Evolutionary conservation across 1,284 basidiomycete species (phyloP), one percentile per base, ranked within the genome.

Genomic region (Macrocystidia cucumis): DNA sequence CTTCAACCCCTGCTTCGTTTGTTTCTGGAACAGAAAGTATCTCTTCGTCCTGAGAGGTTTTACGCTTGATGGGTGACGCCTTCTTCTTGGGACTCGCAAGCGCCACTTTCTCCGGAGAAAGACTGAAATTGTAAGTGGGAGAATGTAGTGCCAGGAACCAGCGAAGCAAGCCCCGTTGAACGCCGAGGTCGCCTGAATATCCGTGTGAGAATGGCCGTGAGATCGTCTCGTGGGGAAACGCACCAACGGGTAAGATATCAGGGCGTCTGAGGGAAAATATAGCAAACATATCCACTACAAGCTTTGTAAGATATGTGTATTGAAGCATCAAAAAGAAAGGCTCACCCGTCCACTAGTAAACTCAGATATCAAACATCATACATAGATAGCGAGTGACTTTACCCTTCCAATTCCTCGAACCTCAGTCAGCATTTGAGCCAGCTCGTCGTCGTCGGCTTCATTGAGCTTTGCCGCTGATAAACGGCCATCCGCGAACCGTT

Each of bases 191-290:
- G 13, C 86, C 86, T 78, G 50, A 9, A 6, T 14, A 30, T 5
- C 28, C 37, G n/a, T 17, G 29, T 43, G 11, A 37, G n/a, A n/a
- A n/a, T n/a, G n/a, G n/a, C n/a, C n/a, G n/a, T n/a, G n/a, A 22
- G 20, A 18, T 31, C 9, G 32, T 26, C 7, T 26, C 32, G 12
- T 25, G 13, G 22, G 16, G 9, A 23, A 20, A n/a, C 66, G 43
- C 44, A 76, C 80, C 79, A 32, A 85, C 77, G 25, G 87, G 85
- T 2, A 91, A 66, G 32, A 92, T 82, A 55, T 93, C 78, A 0
- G 84, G 84, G 5, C 89, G 76, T 4, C 86, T 71, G 14, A 91
- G 66, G 1, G 86, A 84, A 58, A 92, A 92, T 40, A 93, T 87
- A 8, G 86, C 74, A 52, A 92, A 92, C 90, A 92, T 91, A 52